Percentiles rank a stretch among this genome's conserved stretches.
Conservation (phyloP, 345 rosid species). For the Gossypium stocksii region DNA sequence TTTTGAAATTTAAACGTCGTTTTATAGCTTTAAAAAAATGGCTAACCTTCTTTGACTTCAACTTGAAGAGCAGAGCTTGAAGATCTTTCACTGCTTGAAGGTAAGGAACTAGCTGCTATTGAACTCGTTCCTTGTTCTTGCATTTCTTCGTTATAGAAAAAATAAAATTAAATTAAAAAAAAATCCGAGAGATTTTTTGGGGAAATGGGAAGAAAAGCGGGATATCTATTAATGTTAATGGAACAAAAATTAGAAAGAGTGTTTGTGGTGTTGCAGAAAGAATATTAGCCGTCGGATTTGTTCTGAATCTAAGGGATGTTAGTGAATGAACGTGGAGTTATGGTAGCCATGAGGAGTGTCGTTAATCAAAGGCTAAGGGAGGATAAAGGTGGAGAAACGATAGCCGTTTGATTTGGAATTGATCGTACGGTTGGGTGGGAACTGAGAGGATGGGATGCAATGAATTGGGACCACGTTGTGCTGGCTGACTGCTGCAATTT, state of each 20-base stretch:
- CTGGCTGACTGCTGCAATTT: neutral
- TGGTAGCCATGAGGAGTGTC: conserved; percentile 3
- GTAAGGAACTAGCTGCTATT: conserved; percentile 74
- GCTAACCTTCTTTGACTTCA: conserved; percentile 79
- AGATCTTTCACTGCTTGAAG: conserved; percentile 94
- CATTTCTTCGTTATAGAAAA: conserved; percentile 37
- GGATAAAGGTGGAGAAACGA: neutral
- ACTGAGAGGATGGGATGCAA: neutral
- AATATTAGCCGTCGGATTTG: neutral
- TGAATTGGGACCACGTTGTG: neutral
- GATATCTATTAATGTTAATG: conserved; percentile 3
- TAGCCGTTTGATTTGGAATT: neutral
- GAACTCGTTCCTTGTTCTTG: conserved; percentile 86
- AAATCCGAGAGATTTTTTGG: neutral
- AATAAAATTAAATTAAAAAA: neutral
- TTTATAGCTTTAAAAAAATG: neutral
- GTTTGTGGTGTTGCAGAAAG: neutral
- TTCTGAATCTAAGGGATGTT: neutral
- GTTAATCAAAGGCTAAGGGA: neutral
- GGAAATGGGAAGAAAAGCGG: neutral
- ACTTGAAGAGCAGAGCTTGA: conserved; percentile 88
- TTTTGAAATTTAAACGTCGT: too few species aligned
- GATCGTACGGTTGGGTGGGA: neutral
- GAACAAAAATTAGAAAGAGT: conserved; percentile 4
- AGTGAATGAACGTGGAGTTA: conserved; percentile 3